A percentile compares a stretch with the other conserved stretches of the same genome.
Conservation (phyloP, 2,329 filamentous ascomycete species). For the Apiospora malaysiana region DNA sequence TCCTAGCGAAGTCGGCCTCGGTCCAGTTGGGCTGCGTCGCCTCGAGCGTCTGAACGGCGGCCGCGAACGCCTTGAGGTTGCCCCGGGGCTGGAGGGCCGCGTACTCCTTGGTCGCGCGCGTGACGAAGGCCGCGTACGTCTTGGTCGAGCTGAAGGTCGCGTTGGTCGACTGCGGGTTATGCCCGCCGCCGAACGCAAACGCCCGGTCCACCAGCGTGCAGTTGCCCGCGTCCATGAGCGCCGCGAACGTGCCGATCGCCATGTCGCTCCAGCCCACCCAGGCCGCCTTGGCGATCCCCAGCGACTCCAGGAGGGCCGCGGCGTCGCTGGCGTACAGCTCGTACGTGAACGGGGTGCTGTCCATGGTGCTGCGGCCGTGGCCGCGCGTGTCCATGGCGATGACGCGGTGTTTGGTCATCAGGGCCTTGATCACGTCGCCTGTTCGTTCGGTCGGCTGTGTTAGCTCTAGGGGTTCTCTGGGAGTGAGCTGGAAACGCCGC, state of each 20-base stretch:
- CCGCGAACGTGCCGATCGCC: constrained; percentile 44
- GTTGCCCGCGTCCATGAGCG: constrained; percentile 38
- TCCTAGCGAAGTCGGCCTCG: constrained; percentile 35
- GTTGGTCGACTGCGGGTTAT: constrained; percentile 42
- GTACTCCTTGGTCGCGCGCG: constrained; percentile 45
- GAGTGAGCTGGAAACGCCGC: not conserved
- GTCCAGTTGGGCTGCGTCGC: constrained; percentile 41
- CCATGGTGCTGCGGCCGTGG: constrained; percentile 46
- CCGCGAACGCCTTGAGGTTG: constrained; percentile 44
- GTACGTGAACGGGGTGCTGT: constrained; percentile 45
- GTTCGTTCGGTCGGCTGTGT: not conserved
- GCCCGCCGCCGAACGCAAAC: constrained; percentile 46
- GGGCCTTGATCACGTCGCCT: constrained; percentile 43
- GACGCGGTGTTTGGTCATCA: constrained; percentile 43
- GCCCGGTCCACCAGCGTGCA: constrained; percentile 44
- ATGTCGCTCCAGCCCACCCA: constrained; percentile 51
- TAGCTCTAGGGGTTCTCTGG: not conserved
- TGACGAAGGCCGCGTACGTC: constrained; percentile 43
- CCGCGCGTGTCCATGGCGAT: constrained; percentile 49
- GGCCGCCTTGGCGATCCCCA: constrained; percentile 39
- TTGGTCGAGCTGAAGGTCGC: constrained; percentile 39
- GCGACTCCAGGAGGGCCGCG: constrained; percentile 37
- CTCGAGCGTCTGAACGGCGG: constrained; percentile 45
- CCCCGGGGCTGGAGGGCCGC: constrained; percentile 41
- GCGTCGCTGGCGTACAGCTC: constrained; percentile 45